Evolutionary conservation across 225 moss, liverwort and hornwort genomes (phyloP).

Genomic region (Physcomitrium patens): DNA sequence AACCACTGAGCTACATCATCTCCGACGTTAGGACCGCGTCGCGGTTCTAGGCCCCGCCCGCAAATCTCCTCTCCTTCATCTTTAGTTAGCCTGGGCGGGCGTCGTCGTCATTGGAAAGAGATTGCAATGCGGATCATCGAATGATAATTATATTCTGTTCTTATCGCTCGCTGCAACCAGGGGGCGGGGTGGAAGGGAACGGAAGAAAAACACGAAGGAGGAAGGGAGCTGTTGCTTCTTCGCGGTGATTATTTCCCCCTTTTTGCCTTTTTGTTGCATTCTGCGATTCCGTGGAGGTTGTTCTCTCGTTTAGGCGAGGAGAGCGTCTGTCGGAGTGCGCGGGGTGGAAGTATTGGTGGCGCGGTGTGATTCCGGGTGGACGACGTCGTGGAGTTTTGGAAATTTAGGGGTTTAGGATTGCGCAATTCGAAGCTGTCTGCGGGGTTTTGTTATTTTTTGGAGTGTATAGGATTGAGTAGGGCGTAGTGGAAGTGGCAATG

Average conservation of each 20-base stretch:
- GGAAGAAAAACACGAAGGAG: background rate
- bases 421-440: no score
- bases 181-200: no score
- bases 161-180: no score
- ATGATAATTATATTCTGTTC: no score
- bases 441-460: slow-evolving; percentile 49
- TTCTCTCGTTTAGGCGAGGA: slow-evolving; percentile 12
- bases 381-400: slow-evolving; percentile 1
- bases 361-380: background rate
- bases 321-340: background rate
- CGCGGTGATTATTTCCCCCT: background rate
- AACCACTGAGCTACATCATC: no score
- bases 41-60: no score
- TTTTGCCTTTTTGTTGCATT: background rate
- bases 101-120: no score
- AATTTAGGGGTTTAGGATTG: background rate
- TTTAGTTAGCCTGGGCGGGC: no score
- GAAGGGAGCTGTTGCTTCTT: background rate
- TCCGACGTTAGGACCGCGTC: no score
- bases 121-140: no score
- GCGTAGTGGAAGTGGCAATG: slow-evolving; percentile 51
- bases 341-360: background rate
- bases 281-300: slow-evolving; percentile 21
- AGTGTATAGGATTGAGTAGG: slow-evolving; percentile 26
- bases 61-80: no score